A percentile compares a stretch with the other conserved stretches of the same genome.
phyloP scores from a whole-genome alignment of 108 stramenopile genomes.

The Seminavis robusta region DNA sequence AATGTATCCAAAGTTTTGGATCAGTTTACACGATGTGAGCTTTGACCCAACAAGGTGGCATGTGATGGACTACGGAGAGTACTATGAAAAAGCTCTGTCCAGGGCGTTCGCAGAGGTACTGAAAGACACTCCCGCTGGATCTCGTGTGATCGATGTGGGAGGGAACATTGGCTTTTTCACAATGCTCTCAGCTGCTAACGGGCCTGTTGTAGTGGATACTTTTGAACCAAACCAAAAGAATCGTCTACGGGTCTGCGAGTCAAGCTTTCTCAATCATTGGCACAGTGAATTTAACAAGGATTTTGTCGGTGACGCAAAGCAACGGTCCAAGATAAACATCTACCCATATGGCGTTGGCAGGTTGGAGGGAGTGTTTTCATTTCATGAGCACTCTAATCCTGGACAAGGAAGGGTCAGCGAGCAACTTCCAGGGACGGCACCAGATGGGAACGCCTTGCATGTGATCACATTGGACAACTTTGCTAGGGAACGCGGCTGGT shows the following conservation, averaged over 20 bases:
- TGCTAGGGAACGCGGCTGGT: constrained; percentile 30
- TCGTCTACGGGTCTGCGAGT: constrained; percentile 5
- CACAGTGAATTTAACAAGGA: too few relatives aligned
- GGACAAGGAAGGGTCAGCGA: neutral
- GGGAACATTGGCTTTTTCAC: constrained; percentile 15
- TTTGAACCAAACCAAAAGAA: constrained; percentile 9
- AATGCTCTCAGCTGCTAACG: neutral
- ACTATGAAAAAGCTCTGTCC: constrained; percentile 9
- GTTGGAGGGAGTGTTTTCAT: too few relatives aligned
- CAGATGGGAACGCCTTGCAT: too few relatives aligned
- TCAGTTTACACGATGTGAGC: too few relatives aligned
- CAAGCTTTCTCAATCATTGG: constrained; percentile 32
- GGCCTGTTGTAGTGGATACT: neutral
- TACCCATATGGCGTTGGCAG: neutral
- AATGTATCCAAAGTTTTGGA: too few relatives aligned
- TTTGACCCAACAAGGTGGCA: too few relatives aligned
- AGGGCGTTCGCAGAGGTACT: neutral
- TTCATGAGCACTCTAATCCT: too few relatives aligned
- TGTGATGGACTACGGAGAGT: constrained; percentile 7
- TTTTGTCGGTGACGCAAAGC: neutral
- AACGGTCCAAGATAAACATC: neutral
- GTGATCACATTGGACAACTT: constrained; percentile 36
- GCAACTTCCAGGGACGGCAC: neutral
- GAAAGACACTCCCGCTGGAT: neutral
- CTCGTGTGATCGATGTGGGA: constrained; percentile 15